These are phyloP conservation scores for Penicillium sclerotigenum DNA, from an alignment of 2,329 filamentous ascomycete genomes.

Conservation along the genomic window DNA sequence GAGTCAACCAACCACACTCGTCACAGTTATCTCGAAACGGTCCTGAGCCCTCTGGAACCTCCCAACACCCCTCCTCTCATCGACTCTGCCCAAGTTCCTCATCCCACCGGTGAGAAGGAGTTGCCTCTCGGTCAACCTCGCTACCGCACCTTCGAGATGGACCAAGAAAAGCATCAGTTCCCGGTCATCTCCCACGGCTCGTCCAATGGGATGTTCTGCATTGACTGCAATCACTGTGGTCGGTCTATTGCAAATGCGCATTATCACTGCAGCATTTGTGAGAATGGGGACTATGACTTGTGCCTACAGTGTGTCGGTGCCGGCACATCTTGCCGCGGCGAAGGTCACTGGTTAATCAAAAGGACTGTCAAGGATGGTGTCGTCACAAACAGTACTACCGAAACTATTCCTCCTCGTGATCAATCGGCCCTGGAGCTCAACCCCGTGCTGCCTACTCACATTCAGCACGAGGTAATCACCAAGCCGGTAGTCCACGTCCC, in stretches of 20 bases:
- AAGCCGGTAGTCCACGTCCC: slow-evolving; percentile 8
- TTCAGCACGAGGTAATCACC: slow-evolving; percentile 17
- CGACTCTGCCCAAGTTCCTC: neutral
- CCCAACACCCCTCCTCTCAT: slow-evolving; percentile 10
- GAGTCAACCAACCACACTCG: slow-evolving; percentile 24
- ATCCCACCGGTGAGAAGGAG: neutral
- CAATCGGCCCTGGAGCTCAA: slow-evolving; percentile 34
- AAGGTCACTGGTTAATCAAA: slow-evolving; percentile 92
- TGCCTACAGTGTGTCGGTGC: slow-evolving; percentile 74
- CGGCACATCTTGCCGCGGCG: slow-evolving; percentile 73
- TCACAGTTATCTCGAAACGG: slow-evolving; percentile 44
- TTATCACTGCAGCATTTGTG: slow-evolving; percentile 92
- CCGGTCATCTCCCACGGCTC: slow-evolving; percentile 36
- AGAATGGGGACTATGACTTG: slow-evolving; percentile 90
- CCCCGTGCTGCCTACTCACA: neutral
- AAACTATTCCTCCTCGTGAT: slow-evolving; percentile 67
- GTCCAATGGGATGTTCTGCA: slow-evolving; percentile 60
- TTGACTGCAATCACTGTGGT: slow-evolving; percentile 93
- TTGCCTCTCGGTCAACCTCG: slow-evolving; percentile 16
- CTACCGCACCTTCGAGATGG: slow-evolving; percentile 29
- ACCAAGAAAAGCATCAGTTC: slow-evolving; percentile 28
- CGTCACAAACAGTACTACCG: slow-evolving; percentile 81
- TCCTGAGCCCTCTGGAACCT: slow-evolving; percentile 31
- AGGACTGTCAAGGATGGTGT: slow-evolving; percentile 73
- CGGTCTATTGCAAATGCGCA: slow-evolving; percentile 74